Evolutionary conservation across 2,329 filamentous ascomycete genomes (phyloP), one percentile per base, ranked within the genome.

Genomic region (Ophiocordyceps camponoti-leonardi): DNA sequence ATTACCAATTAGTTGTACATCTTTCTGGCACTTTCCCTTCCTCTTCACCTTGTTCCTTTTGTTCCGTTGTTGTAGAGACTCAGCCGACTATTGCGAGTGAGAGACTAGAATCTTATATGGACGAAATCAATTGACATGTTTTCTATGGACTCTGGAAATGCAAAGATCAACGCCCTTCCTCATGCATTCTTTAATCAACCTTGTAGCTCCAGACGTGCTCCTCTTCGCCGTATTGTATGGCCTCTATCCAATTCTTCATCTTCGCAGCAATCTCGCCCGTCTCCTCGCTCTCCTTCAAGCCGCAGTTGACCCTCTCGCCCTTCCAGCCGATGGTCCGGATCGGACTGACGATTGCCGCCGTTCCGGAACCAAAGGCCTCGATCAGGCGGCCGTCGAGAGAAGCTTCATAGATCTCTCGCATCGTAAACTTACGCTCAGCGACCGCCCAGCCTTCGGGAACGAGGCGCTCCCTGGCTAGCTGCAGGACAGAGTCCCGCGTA

Each of bases 241-340:
- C 81, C 69, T 94, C 88, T 50, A 98, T 95, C 92, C 92, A 98
- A 56, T 82, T 77, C 77, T 94, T 94, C 81, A 98, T 88, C 64
- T 76, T 77, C 56, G 78, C 67, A 11, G 92, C 83, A 56, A 96
- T 72, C 58, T 88, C 82, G 41, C 92, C 92, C 12, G 86, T 87
- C 69, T 98, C 90, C 64, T 93, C 76, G 43, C 77, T 70, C 53
- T 84, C 79, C 60, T 75, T 76, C 52, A 98, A 67, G 4, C 88
- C 90, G 61, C 92, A 95, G 56, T 85, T 74, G 26, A 98, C 79
- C 50, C 83, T 60, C 56, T 83, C 70, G 45, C 83, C 87, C 64
- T 79, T 83, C 83, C 90, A 98, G 61, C 81, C 82, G 62, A 98
- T 95, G 56, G 76, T 81, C 52, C 92, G 74, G 45, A 98, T 80